phyloP scores from a whole-genome alignment of 768 basidiomycete genomes.

The Jaapia argillacea region DNA sequence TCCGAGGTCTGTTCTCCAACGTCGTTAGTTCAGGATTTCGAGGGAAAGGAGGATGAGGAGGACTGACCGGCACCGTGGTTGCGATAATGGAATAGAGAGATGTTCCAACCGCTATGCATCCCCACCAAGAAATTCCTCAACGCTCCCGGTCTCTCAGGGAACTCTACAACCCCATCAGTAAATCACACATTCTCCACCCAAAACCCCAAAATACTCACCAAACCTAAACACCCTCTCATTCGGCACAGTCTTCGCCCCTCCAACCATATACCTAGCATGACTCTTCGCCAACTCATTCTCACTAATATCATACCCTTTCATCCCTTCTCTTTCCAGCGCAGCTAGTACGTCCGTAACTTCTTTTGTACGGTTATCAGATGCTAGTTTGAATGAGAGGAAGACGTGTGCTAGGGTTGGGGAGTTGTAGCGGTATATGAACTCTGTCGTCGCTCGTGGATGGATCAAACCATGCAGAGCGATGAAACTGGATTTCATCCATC shows the following conservation, averaged over 20 bases:
- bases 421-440: conserved; percentile 91
- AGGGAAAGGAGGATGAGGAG: background rate
- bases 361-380: conserved; percentile 39
- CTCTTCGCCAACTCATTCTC: conserved; percentile 95
- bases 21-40: conserved; percentile 1
- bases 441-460: conserved; percentile 87
- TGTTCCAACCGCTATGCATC: conserved; percentile 82
- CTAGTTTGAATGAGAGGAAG: conserved; percentile 83
- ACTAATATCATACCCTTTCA: conserved; percentile 84
- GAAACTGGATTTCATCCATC: conserved; percentile 46
- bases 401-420: conserved; percentile 69
- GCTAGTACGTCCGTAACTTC: conserved; percentile 60
- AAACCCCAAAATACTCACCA: conserved; percentile 38
- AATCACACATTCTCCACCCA: background rate
- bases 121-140: conserved; percentile 84
- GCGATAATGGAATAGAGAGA: conserved; percentile 94
- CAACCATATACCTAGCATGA: conserved; percentile 91
- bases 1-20: conserved; percentile 79
- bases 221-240: conserved; percentile 91
- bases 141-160: conserved; percentile 91
- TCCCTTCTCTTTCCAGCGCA: conserved; percentile 53
- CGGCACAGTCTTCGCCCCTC: conserved; percentile 66
- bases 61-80: conserved; percentile 90
- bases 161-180: conserved; percentile 43
- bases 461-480: conserved; percentile 78